These are phyloP conservation scores for Garcia nutans DNA, from an alignment of 345 rosid genomes.

Conservation along the genomic window DNA sequence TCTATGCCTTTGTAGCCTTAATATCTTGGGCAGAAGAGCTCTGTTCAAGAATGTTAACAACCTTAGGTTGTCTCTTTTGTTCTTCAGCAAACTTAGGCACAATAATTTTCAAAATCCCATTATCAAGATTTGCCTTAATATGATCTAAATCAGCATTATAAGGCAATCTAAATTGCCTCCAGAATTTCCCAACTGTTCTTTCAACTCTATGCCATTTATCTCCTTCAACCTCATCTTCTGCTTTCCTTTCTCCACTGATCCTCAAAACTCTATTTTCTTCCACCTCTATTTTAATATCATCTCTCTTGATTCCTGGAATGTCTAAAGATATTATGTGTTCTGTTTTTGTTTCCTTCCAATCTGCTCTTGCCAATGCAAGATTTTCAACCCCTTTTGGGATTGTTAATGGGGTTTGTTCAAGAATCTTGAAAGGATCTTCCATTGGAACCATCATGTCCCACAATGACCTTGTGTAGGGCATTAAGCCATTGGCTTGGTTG, in stretches of 20 bases:
- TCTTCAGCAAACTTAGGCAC: constrained; percentile 35
- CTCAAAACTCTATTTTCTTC: constrained; percentile 39
- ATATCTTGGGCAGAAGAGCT: constrained; percentile 35
- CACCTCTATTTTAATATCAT: constrained; percentile 40
- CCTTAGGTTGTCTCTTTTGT: constrained; percentile 40
- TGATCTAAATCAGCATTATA: constrained; percentile 35
- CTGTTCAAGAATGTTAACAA: constrained; percentile 30
- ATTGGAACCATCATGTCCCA: constrained; percentile 34
- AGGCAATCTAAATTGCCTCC: constrained; percentile 43
- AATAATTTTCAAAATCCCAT: constrained; percentile 29
- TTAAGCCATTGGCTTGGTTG: constrained; percentile 5
- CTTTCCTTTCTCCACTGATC: constrained; percentile 38
- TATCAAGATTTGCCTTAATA: constrained; percentile 32
- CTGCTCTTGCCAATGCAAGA: constrained; percentile 34
- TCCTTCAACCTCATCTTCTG: constrained; percentile 23
- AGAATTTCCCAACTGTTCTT: constrained; percentile 35
- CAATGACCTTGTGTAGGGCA: constrained; percentile 26
- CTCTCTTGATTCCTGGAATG: constrained; percentile 42
- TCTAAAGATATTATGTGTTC: constrained; percentile 29
- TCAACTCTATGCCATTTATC: constrained; percentile 46
- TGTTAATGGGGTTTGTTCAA: constrained; percentile 41
- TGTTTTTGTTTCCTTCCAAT: constrained; percentile 39
- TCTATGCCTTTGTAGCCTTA: constrained; percentile 32
- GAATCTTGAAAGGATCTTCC: constrained; percentile 45
- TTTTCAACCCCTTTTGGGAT: constrained; percentile 28